Percentiles rank a stretch among this genome's conserved stretches.
Conservation (phyloP, 1,284 basidiomycete genomes). For the Rhodotorula sp. region DNA sequence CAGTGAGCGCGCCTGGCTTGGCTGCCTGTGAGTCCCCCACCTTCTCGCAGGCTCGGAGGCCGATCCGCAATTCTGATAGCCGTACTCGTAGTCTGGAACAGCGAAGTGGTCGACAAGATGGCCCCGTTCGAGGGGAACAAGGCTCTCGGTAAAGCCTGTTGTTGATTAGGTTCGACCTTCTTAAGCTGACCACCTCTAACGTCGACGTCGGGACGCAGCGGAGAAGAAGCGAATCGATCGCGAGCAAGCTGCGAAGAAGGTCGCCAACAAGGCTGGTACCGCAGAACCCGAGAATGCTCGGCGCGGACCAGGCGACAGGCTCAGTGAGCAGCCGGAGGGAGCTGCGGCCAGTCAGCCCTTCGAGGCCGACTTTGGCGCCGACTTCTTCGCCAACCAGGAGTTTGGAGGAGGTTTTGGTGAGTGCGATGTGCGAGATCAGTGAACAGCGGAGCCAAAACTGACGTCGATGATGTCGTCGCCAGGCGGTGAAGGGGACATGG, state of each 20-base stretch:
- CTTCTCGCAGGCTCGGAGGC: background rate
- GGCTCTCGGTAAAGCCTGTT: slow-evolving; percentile 8
- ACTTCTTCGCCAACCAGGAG: slow-evolving; percentile 14
- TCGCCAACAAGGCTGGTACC: background rate
- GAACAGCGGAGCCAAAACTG: background rate
- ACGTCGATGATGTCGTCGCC: no score
- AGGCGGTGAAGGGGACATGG: slow-evolving; percentile 3
- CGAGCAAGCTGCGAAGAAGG: background rate
- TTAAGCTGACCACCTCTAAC: background rate
- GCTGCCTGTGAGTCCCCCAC: slow-evolving; percentile 5
- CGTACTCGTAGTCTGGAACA: slow-evolving; percentile 23
- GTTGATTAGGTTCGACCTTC: background rate
- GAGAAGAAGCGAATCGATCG: slow-evolving; percentile 20
- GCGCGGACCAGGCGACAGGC: background rate
- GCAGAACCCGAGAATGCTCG: background rate
- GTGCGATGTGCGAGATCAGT: background rate
- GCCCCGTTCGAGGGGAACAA: slow-evolving; percentile 19
- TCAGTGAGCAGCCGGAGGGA: slow-evolving; percentile 1
- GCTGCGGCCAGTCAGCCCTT: background rate
- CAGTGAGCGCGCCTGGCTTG: slow-evolving; percentile 12
- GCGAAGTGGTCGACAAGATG: slow-evolving; percentile 3
- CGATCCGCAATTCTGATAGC: no score
- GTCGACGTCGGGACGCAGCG: background rate
- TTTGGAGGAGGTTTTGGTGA: slow-evolving; percentile 30
- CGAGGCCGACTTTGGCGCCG: background rate